Percentiles rank a stretch among this genome's conserved stretches.
Conservation (phyloP, 805 yeast genomes). For the Ogataea sp. region DNA sequence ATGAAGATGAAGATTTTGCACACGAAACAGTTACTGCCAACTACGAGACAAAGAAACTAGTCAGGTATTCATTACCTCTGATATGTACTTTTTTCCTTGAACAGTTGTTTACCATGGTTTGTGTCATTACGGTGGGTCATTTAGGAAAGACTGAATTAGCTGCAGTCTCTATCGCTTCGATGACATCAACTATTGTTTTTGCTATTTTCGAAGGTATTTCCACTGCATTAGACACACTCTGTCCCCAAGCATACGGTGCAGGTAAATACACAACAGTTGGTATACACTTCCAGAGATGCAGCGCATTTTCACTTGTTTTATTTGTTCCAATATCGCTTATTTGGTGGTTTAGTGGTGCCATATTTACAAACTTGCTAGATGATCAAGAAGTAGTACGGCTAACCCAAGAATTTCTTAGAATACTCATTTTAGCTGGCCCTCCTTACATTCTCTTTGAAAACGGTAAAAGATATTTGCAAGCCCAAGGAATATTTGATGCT, state of each 20-base stretch:
- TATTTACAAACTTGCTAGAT: conserved; percentile 35
- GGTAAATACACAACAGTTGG: conserved; percentile 59
- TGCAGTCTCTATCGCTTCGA: conserved; percentile 67
- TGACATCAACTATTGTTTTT: conserved; percentile 71
- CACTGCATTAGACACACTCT: conserved; percentile 68
- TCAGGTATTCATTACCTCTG: conserved; percentile 45
- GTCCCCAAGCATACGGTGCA: conserved; percentile 75
- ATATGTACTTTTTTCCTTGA: conserved; percentile 61
- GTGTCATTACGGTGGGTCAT: conserved; percentile 72
- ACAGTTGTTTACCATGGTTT: conserved; percentile 52
- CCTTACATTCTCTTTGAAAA: conserved; percentile 65
- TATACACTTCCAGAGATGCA: conserved; percentile 57
- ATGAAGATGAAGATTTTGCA: conserved; percentile 25
- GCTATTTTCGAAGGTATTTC: conserved; percentile 73
- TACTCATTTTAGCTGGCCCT: conserved; percentile 61
- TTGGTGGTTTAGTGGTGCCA: conserved; percentile 54
- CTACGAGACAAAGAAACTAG: conserved; percentile 26
- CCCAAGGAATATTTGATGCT: conserved; percentile 76
- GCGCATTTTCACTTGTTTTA: conserved; percentile 47
- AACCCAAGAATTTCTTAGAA: conserved; percentile 49
- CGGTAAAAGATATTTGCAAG: conserved; percentile 65
- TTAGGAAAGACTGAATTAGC: conserved; percentile 67
- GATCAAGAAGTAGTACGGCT: conserved; percentile 37
- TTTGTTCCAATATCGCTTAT: conserved; percentile 52
- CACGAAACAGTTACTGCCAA: conserved; percentile 16